A percentile compares a stretch with the other conserved stretches of the same genome.
Conservation (phyloP, 352 stramenopile species). For the Aphanomyces astaci region DNA sequence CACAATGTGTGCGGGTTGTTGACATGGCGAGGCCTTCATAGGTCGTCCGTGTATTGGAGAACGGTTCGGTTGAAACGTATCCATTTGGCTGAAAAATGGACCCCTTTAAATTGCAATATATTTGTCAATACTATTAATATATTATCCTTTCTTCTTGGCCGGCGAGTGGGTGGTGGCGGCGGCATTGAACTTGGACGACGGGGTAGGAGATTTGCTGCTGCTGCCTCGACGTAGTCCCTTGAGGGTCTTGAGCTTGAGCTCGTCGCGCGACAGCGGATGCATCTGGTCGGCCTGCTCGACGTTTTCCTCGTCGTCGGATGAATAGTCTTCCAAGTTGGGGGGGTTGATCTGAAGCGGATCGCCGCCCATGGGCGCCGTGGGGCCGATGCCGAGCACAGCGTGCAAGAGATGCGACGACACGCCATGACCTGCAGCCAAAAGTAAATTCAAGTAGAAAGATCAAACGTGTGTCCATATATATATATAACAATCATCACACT, state of each 20-base stretch:
- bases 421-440: constrained; percentile 20
- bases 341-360: constrained; percentile 90
- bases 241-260: constrained; percentile 88
- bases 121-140: too few relatives aligned
- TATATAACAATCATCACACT: too few relatives aligned
- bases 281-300: constrained; percentile 79
- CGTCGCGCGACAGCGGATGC: constrained; percentile 85
- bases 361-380: constrained; percentile 83
- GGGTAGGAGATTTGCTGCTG: not conserved
- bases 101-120: too few relatives aligned
- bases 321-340: constrained; percentile 91
- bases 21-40: too few relatives aligned
- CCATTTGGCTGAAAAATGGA: too few relatives aligned
- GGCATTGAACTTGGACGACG: not conserved
- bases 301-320: constrained; percentile 86
- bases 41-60: too few relatives aligned
- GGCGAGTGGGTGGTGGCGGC: not conserved
- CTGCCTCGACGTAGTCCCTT: constrained; percentile 50
- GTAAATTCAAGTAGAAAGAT: too few relatives aligned
- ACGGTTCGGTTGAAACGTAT: too few relatives aligned
- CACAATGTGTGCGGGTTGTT: too few relatives aligned
- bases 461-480: too few relatives aligned
- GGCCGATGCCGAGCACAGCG: constrained; percentile 72
- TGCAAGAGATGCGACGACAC: constrained; percentile 33
- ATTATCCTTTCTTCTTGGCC: not conserved